These are phyloP conservation scores for Fragaria nilgerrensis DNA, from an alignment of 306 rosid genomes.

Conservation along the genomic window DNA sequence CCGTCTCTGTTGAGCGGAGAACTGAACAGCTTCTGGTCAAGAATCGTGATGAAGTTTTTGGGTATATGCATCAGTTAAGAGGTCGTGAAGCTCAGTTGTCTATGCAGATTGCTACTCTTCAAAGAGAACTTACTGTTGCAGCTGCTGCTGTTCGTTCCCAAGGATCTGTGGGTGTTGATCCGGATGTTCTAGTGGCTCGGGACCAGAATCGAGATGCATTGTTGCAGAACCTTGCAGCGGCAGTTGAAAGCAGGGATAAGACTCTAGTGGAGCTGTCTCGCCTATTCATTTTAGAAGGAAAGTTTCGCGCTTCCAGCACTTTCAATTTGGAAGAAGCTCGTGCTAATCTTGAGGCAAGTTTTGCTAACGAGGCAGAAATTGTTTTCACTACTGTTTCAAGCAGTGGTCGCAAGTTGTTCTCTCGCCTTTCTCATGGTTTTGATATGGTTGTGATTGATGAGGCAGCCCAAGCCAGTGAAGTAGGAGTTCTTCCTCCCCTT, in stretches of 20 bases:
- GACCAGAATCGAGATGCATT: constrained; percentile 86
- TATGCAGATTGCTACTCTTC: constrained; percentile 72
- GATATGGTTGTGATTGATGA: constrained; percentile 99
- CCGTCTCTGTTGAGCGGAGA: constrained; percentile 97
- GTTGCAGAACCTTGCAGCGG: constrained; percentile 89
- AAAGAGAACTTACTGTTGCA: constrained; percentile 84
- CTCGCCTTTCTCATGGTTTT: constrained; percentile 97
- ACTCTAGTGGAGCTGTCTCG: constrained; percentile 93
- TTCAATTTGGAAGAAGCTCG: constrained; percentile 96
- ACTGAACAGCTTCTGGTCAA: constrained; percentile 92
- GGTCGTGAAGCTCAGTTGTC: constrained; percentile 72
- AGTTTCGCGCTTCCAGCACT: constrained; percentile 75
- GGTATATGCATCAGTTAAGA: constrained; percentile 94
- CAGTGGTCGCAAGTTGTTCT: constrained; percentile 95
- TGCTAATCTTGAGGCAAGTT: constrained; percentile 96
- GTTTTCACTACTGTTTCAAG: constrained; percentile 98
- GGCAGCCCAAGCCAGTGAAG: constrained; percentile 99
- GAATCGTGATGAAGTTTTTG: constrained; percentile 72
- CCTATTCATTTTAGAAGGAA: constrained; percentile 76
- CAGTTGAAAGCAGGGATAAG: constrained; percentile 90
- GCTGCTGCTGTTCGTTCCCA: constrained; percentile 89
- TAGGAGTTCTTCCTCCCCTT: constrained; percentile 92
- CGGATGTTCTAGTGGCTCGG: constrained; percentile 82
- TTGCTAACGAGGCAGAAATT: constrained; percentile 96
- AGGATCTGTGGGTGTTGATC: constrained; percentile 98